phyloP scores from a whole-genome alignment of 2,329 filamentous ascomycete genomes.

The Talaromyces islandicus region DNA sequence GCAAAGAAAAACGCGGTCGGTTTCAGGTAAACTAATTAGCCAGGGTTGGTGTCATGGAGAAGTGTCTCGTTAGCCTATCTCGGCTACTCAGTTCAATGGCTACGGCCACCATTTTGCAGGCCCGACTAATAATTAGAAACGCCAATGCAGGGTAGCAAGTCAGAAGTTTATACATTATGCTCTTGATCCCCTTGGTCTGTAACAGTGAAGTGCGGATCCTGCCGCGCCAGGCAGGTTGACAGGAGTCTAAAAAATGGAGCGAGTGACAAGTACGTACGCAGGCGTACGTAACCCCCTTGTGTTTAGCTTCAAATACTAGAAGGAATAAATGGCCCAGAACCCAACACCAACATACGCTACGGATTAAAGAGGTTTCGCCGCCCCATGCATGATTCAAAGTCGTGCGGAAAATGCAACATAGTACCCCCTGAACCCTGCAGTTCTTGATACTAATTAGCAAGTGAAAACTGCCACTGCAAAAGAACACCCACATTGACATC shows the following conservation, averaged over 20 bases:
- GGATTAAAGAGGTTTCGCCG: not conserved
- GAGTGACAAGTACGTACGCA: not conserved
- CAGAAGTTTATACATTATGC: not conserved
- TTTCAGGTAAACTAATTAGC: not conserved
- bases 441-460: not conserved
- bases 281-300: not conserved
- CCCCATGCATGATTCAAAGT: not conserved
- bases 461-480: not conserved
- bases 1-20: not conserved
- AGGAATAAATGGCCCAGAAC: not conserved
- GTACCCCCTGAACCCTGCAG: too few species aligned
- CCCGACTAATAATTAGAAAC: not conserved
- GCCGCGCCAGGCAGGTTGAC: not conserved
- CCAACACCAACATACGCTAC: not conserved
- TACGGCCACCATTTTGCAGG: not conserved
- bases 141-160: not conserved
- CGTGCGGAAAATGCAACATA: too few species aligned
- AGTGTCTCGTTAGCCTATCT: not conserved
- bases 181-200: not conserved
- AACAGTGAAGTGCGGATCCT: not conserved
- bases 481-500: too few species aligned
- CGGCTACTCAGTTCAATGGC: not conserved
- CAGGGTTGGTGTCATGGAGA: not conserved
- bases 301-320: not conserved
- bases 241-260: not conserved